A percentile compares a stretch with the other conserved stretches of the same genome.
Evolutionary conservation across 164 flowering plant genomes (phyloP).

Genomic region (Vitis rotundifolia): DNA sequence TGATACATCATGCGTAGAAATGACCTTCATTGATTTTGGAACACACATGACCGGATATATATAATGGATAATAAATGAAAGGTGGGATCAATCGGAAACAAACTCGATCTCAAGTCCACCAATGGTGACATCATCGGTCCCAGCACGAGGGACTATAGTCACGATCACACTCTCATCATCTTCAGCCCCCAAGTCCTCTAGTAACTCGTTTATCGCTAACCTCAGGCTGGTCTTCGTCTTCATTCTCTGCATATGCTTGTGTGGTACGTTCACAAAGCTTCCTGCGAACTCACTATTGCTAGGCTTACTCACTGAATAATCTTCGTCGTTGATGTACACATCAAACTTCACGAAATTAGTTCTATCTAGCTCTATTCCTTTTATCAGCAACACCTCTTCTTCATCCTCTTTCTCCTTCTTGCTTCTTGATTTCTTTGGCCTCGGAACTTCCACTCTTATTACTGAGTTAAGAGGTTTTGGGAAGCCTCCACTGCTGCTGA

Average conservation of each 20-base stretch:
- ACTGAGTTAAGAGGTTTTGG: constrained; percentile 29
- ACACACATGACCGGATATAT: too few relatives aligned
- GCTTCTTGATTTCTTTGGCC: constrained; percentile 53
- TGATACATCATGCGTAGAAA: too few relatives aligned
- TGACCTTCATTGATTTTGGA: too few relatives aligned
- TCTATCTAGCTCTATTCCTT: constrained; percentile 41
- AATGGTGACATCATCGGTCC: too few relatives aligned
- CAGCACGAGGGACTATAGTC: constrained; percentile 37
- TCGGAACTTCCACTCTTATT: constrained; percentile 29
- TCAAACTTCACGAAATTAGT: constrained; percentile 52
- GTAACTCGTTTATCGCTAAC: constrained; percentile 45
- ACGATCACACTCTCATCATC: constrained; percentile 52
- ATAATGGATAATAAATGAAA: too few relatives aligned
- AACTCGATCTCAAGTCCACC: too few relatives aligned
- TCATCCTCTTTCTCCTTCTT: constrained; percentile 49
- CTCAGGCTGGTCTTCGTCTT: constrained; percentile 36
- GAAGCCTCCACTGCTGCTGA: constrained; percentile 8
- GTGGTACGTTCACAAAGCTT: constrained; percentile 58
- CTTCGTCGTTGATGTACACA: constrained; percentile 55
- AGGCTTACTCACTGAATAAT: constrained; percentile 23
- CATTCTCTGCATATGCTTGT: constrained; percentile 34
- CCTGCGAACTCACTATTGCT: constrained; percentile 53
- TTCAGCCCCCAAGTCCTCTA: constrained; percentile 59
- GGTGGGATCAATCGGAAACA: too few relatives aligned
- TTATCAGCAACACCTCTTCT: constrained; percentile 57